Percentiles rank a stretch among this genome's conserved stretches.
These are phyloP conservation scores for Monosporascus sp. DNA, from an alignment of 2,329 filamentous ascomycete species.

Conservation along the genomic window DNA sequence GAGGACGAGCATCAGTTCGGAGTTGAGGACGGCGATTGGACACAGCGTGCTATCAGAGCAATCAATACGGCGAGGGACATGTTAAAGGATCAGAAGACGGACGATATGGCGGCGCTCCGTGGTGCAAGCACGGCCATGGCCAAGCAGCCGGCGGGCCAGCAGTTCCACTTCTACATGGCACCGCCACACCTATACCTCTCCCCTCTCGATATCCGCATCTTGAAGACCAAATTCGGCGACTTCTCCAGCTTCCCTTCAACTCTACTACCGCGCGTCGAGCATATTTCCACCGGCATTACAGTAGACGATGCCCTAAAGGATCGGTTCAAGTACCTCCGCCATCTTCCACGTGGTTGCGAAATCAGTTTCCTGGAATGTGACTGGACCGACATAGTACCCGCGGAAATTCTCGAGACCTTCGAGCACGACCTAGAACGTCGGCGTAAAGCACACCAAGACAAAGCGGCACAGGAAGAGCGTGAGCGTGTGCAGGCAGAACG, in stretches of 20 bases:
- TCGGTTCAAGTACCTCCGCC: conserved; percentile 78
- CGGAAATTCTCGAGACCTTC: conserved; percentile 71
- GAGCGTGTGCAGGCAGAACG: conserved; percentile 78
- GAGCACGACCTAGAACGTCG: conserved; percentile 70
- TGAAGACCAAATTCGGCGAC: conserved; percentile 81
- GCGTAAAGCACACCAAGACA: conserved; percentile 73
- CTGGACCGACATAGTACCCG: conserved; percentile 82
- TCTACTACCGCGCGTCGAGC: conserved; percentile 80
- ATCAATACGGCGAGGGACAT: conserved; percentile 75
- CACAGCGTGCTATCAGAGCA: conserved; percentile 71
- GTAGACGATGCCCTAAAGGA: conserved; percentile 81
- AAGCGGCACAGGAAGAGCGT: conserved; percentile 80
- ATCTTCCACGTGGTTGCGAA: conserved; percentile 85
- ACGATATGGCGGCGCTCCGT: conserved; percentile 19
- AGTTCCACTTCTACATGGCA: conserved; percentile 85
- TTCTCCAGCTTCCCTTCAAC: conserved; percentile 81
- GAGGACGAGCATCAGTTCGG: conserved; percentile 89
- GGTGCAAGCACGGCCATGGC: conserved; percentile 16
- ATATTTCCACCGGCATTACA: conserved; percentile 81
- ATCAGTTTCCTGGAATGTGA: conserved; percentile 90
- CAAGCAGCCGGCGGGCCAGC: conserved; percentile 34
- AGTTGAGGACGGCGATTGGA: conserved; percentile 87
- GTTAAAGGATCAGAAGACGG: conserved; percentile 41
- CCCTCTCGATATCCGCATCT: conserved; percentile 83
- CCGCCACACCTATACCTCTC: conserved; percentile 86